A percentile compares a stretch with the other conserved stretches of the same genome.
phyloP scores from a whole-genome alignment of 331 rosid genomes.

The Rhamnella rubrinervis region DNA sequence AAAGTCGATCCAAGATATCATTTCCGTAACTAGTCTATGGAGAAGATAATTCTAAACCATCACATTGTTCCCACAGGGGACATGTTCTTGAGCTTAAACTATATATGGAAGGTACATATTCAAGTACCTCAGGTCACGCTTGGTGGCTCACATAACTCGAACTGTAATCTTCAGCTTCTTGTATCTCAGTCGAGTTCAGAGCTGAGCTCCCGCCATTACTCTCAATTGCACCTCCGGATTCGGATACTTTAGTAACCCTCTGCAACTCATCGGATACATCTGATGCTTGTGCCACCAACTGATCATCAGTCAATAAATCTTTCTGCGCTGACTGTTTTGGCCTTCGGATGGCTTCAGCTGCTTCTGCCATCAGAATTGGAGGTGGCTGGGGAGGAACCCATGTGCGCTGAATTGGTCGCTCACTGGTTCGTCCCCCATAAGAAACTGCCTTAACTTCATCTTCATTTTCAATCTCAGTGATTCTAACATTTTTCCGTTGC shows the following conservation, averaged over 20 bases:
- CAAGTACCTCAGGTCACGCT: slow-evolving; percentile 15
- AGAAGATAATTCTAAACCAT: too few relatives aligned
- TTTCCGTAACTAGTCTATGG: too few relatives aligned
- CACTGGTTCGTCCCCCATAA: slow-evolving; percentile 37
- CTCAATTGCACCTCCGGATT: slow-evolving; percentile 50
- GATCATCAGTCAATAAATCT: slow-evolving; percentile 51
- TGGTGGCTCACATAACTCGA: background rate
- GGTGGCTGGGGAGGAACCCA: slow-evolving; percentile 99
- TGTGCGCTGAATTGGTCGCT: slow-evolving; percentile 47
- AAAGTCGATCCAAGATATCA: too few relatives aligned
- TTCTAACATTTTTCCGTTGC: slow-evolving; percentile 64
- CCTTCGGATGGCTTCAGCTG: slow-evolving; percentile 91
- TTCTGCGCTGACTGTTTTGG: slow-evolving; percentile 61
- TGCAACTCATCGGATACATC: slow-evolving; percentile 49
- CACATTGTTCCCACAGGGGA: too few relatives aligned
- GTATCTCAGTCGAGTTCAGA: slow-evolving; percentile 49
- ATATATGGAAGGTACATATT: too few relatives aligned
- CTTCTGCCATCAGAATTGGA: slow-evolving; percentile 74
- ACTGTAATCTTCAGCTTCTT: slow-evolving; percentile 37
- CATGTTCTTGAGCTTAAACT: too few relatives aligned
- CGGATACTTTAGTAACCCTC: slow-evolving; percentile 39
- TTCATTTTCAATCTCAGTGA: slow-evolving; percentile 55
- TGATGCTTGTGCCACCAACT: slow-evolving; percentile 34
- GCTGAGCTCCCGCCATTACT: slow-evolving; percentile 26
- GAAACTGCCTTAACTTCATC: slow-evolving; percentile 41